Evolutionary conservation across 2,329 filamentous ascomycete genomes (phyloP), one percentile per base, ranked within the genome.

Genomic region (Aureobasidium subglaciale): DNA sequence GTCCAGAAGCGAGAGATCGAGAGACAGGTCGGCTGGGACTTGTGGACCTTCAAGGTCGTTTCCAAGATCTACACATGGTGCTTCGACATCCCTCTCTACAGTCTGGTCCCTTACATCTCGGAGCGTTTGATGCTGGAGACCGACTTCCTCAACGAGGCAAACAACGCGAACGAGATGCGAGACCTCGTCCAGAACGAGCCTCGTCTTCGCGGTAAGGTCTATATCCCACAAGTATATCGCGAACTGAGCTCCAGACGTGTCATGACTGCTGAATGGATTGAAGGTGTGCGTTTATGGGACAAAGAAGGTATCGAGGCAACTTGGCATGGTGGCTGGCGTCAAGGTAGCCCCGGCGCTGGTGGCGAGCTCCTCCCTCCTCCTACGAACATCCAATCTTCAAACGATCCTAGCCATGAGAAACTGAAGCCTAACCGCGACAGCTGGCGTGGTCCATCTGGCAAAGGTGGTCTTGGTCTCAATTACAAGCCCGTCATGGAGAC

Each of bases 181-280:
- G 69, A 78, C 16, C 79, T 96, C 4, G 84, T 97, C 45, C 79
- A 83, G 41, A 77, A 77, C 18, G 93, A 97, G 68, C 84, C 87
- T 20, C 78, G 86, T 24, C 76, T 99, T 32, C 82, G 83, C 22
- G 85, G 84, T 42, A 80, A 90, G 29, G 91, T 97, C 2, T 96
- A 97, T 68, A 85, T 99, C 7, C 93, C 93, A 0, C 80, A 84
- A 35, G 84, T 95, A 9, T 92, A 95, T 68, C 78, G 84, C 4
- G 90, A 96, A 59, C 79, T 96, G 25, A 90, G 84, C 52, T 90
- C 87, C 15, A 87, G 79, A 66, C 81, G 93, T 34, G 84, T 99
- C 46, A 86, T 99, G 76, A 95, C 91, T 1, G 90, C 92, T 0
- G 93, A 99, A 69, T 99, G 93, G 93, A 95, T 99, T 58, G 93